Percentiles rank a stretch among this genome's conserved stretches.
Evolutionary conservation across 306 rosid species (phyloP).

Genomic region (Luffa acutangula): DNA sequence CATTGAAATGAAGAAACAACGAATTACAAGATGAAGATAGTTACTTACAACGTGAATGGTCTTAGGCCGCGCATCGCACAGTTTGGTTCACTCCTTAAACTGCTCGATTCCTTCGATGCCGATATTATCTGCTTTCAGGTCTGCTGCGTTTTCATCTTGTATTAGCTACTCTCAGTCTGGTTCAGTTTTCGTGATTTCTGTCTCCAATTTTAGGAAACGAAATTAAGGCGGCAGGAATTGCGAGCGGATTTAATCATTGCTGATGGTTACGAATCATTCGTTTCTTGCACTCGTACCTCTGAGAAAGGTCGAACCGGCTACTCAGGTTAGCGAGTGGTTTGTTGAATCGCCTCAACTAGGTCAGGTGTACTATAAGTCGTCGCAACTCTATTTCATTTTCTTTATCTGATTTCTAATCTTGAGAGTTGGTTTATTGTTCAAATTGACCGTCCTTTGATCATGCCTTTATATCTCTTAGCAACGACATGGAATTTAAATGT

Average conservation of each 20-base stretch:
- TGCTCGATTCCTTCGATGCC: slow-evolving; percentile 74
- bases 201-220: slow-evolving; percentile 47
- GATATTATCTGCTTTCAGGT: slow-evolving; percentile 82
- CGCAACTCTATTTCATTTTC: neutral
- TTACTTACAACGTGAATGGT: slow-evolving; percentile 88
- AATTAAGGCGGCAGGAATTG: slow-evolving; percentile 60
- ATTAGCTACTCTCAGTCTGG: neutral
- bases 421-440: neutral
- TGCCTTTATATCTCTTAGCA: neutral
- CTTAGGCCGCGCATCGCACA: slow-evolving; percentile 71
- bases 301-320: slow-evolving; percentile 69
- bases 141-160: neutral
- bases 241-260: slow-evolving; percentile 70
- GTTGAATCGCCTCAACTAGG: slow-evolving; percentile 4
- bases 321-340: slow-evolving; percentile 46
- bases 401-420: neutral
- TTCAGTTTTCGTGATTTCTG: neutral
- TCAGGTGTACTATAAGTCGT: neutral
- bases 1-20: neutral
- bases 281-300: slow-evolving; percentile 69
- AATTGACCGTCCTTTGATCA: neutral
- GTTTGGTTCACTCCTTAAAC: slow-evolving; percentile 75
- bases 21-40: slow-evolving; percentile 54
- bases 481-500: neutral
- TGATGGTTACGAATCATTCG: slow-evolving; percentile 77